Percentiles rank a stretch among this genome's conserved stretches.
phyloP scores from a whole-genome alignment of 2,329 filamentous ascomycete genomes.

The Aspergillus neotritici region DNA sequence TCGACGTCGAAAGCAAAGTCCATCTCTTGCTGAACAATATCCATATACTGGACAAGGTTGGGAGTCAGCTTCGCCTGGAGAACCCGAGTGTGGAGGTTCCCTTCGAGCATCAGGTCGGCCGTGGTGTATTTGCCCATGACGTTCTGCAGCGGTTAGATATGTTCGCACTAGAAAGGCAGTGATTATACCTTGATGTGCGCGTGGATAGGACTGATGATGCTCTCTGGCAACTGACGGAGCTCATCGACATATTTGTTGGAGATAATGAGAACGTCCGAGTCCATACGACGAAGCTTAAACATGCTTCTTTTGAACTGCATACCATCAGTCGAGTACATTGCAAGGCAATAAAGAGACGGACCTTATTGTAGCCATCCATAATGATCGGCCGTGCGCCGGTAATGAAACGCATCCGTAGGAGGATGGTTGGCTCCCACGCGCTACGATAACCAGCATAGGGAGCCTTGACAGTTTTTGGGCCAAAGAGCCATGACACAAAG shows the following conservation, averaged over 20 bases:
- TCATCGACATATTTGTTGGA: conserved; percentile 23
- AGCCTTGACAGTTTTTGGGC: neutral
- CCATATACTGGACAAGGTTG: conserved; percentile 11
- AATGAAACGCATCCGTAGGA: neutral
- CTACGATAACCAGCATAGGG: neutral
- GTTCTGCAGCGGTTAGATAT: neutral
- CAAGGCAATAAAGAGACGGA: neutral
- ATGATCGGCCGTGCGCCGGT: neutral
- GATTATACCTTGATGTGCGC: conserved; percentile 11
- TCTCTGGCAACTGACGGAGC: conserved; percentile 15
- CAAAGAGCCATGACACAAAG: neutral
- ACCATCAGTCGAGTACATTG: neutral
- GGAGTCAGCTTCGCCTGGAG: conserved; percentile 15
- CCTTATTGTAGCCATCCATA: neutral
- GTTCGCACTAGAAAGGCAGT: neutral
- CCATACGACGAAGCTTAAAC: conserved; percentile 9
- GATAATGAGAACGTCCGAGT: conserved; percentile 19
- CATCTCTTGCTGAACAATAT: conserved; percentile 12
- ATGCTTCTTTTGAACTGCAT: conserved; percentile 9
- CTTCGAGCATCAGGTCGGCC: neutral
- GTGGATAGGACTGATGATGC: conserved; percentile 14
- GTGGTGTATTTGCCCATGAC: neutral
- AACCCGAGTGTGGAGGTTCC: neutral
- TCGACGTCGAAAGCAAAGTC: conserved; percentile 14
- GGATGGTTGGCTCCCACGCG: neutral